phyloP scores from a whole-genome alignment of 805 yeast species.

The Blastobotrys americana region DNA sequence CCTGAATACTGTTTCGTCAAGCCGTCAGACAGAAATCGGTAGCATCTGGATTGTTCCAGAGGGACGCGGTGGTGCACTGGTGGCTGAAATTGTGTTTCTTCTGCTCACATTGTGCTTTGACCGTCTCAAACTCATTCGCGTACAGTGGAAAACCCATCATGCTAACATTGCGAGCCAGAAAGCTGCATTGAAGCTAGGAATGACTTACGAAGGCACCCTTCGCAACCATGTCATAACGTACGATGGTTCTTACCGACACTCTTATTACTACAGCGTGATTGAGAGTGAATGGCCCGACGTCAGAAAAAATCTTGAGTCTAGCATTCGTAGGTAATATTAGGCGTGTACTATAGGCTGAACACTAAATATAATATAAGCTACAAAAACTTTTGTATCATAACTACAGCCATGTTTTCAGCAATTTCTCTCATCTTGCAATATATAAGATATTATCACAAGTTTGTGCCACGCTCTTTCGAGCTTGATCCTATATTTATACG shows the following conservation, averaged over 20 bases:
- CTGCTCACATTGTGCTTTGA: background rate
- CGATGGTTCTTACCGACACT: background rate
- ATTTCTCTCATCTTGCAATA: too few relatives aligned
- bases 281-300: background rate
- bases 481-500: too few relatives aligned
- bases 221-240: background rate
- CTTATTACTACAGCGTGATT: background rate
- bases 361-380: too few relatives aligned
- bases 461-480: too few relatives aligned
- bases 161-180: background rate
- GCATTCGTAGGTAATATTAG: too few relatives aligned
- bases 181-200: background rate
- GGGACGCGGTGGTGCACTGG: background rate
- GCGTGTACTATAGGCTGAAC: too few relatives aligned
- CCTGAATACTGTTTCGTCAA: background rate
- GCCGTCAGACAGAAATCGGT: background rate
- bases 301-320: background rate
- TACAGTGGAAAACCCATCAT: background rate
- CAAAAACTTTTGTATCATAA: too few relatives aligned
- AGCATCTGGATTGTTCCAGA: background rate
- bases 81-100: background rate
- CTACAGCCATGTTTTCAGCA: too few relatives aligned
- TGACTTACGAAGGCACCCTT: background rate
- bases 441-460: too few relatives aligned
- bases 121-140: background rate